Conservation (phyloP, 2,329 filamentous ascomycete genomes). For the Cercospora beticola region DNA sequence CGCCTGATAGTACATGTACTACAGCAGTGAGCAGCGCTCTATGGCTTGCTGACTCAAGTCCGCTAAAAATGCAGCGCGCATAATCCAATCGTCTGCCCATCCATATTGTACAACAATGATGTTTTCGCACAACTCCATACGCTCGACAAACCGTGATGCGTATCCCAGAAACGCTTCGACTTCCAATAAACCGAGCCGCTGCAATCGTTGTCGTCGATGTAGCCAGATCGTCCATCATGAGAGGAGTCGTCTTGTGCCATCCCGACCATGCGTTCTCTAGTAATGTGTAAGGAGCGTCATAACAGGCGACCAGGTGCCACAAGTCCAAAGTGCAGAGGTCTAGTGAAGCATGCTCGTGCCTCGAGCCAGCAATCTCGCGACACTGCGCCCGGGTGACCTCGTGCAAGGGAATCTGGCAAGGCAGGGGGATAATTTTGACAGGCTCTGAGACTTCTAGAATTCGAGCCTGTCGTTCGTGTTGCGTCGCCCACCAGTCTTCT, state of each 20-base stretch:
- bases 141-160: not conserved
- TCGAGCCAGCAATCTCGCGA: not conserved
- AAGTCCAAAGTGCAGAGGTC: not conserved
- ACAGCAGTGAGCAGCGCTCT: slow-evolving; percentile 2
- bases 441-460: not conserved
- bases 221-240: not conserved
- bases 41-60: slow-evolving; percentile 1
- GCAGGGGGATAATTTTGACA: not conserved
- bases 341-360: not conserved
- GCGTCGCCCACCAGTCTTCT: slow-evolving; percentile 53
- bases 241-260: not conserved
- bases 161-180: not conserved
- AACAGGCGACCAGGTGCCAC: not conserved
- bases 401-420: not conserved
- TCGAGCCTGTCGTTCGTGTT: slow-evolving; percentile 36
- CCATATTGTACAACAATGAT: slow-evolving; percentile 1
- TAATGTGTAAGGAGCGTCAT: not conserved
- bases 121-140: not conserved
- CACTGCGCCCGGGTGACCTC: not conserved
- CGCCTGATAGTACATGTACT: slow-evolving; percentile 8
- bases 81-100: not conserved
- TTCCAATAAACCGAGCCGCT: not conserved
- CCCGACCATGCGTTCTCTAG: not conserved
- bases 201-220: not conserved
- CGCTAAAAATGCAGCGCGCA: not conserved